Evolutionary conservation across 1,139 yeast genomes (phyloP), one percentile per base, ranked within the genome.

Genomic region (Spathaspora jeffriesii): DNA sequence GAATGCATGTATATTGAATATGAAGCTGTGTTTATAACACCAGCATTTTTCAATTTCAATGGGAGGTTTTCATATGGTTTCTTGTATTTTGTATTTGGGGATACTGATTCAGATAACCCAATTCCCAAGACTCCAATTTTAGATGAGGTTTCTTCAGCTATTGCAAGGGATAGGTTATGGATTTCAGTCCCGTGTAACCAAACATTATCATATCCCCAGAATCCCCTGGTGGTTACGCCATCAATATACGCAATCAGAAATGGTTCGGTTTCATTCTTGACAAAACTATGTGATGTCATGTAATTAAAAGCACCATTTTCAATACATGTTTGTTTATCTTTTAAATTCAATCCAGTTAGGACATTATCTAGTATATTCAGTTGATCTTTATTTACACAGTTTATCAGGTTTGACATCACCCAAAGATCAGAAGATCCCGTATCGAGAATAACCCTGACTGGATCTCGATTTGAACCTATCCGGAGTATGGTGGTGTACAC

Each of bases 131-230:
- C 73, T 15, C 82, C 83, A 37, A 67, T 62, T 37, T 65, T 65
- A 11, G 71, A 65, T 25, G 73, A 67, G 9, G 79, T 62, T n/a
- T 59, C 50, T 52, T 69, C 68, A 27, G 77, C 84, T 36, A 78
- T 65, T 6, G 81, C 86, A 58, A 81, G 70, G 15, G 79, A 73
- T 51, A 82, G 67, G 45, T 63, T 57, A 0, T 67, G 52, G 13
- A 84, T 63, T 3, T 59, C 51, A 13, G 52, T 56, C 36, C 55
- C 49, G 7, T 48, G 51, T 40, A 60, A 51, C 21, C 21, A 42
- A 4, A 62, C 68, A 56, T 84, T 89, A 56, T 90, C 83, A 52
- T 71, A 63, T 43, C 84, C 78, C 91, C 91, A 86, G 47, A 72
- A 62, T 44, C 84, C 78, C 60, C 11, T 31, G 11, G 64, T 62